Evolutionary conservation across 176 grass and related monocot species (phyloP), one percentile per base, ranked within the genome.

Genomic region (Poa pratensis): DNA sequence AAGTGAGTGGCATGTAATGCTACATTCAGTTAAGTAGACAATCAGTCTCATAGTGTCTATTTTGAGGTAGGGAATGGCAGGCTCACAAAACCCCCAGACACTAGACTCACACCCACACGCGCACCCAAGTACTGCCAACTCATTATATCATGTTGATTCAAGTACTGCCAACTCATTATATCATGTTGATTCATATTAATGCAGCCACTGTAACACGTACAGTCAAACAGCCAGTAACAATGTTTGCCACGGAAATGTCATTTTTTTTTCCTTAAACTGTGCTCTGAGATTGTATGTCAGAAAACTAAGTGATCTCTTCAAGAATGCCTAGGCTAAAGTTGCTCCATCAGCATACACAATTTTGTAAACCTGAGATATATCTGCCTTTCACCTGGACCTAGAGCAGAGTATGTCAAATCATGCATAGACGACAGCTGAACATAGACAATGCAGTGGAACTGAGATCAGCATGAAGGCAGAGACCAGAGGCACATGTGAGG

Each of bases 1-100:
- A 84, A 52, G 30, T 70, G 69, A 87, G 67, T 27, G 65, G 7
- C 52, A 80, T 22, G 61, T 46, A n/a, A 73, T 55, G 42, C 20
- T 75, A 17, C 45, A 55, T 37, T 77, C 54, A 37, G 43, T 24
- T 15, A 49, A 73, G 23, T 73, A 73, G 42, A 6, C 22, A 73
- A 84, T 35, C 35, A 80, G 16, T 79, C 22, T 24, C 15, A 3
- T n/a, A 79, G 23, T 26, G 23, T 28, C 23, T 4, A 50, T 50
- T 26, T 74, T 28, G 20, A 73, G 13, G 23, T 7, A 74, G 70
- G 23, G 2, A 46, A 74, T 17, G 43, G 70, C 14, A 28, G 15
- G 16, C 16, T 6, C 23, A 28, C 70, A 74, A 17, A 73, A 22
- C 23, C 6, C 12, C 70, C 46, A 49, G 6, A 46, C 69, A 73